Percentiles rank a stretch among this genome's conserved stretches.
Conservation (phyloP, 2,329 filamentous ascomycete species). For the Fusarium zealandicum region DNA sequence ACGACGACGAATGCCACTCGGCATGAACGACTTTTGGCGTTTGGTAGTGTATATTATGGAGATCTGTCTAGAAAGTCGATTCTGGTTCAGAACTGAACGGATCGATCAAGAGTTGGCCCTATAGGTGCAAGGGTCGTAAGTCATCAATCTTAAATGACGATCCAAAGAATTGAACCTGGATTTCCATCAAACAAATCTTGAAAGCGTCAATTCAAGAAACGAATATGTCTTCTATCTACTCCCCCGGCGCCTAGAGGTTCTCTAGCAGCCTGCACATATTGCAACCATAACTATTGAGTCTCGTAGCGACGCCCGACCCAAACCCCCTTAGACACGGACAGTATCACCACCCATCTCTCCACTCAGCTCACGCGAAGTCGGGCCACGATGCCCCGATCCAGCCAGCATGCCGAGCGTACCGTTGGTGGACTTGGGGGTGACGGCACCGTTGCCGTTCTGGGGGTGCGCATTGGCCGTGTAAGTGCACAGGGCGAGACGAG, state of each 20-base stretch:
- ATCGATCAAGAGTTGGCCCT: background rate
- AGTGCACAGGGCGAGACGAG: conserved; percentile 51
- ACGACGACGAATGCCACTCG: background rate
- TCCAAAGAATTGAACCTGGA: conserved; percentile 8
- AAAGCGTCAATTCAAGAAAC: conserved; percentile 8
- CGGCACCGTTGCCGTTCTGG: conserved; percentile 28
- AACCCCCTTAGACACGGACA: conserved; percentile 32
- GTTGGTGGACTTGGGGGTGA: conserved; percentile 29
- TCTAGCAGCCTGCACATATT: conserved; percentile 18
- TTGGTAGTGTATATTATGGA: conserved; percentile 1
- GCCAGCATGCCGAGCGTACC: conserved; percentile 38
- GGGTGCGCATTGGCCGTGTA: conserved; percentile 41
- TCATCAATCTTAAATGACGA: conserved; percentile 7
- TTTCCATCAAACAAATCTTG: conserved; percentile 8
- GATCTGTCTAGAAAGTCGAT: background rate
- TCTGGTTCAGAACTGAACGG: background rate
- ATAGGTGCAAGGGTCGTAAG: background rate
- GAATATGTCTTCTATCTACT: conserved; percentile 16
- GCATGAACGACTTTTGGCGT: background rate
- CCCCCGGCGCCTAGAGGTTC: conserved; percentile 16
- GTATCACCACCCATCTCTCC: conserved; percentile 72
- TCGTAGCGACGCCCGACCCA: conserved; percentile 5
- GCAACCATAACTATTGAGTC: conserved; percentile 6
- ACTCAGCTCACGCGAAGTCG: conserved; percentile 62
- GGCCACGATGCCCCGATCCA: conserved; percentile 49